Evolutionary conservation across 2,329 filamentous ascomycete genomes (phyloP), one percentile per base, ranked within the genome.

Genomic region (Fusarium neocosmosporiellum): DNA sequence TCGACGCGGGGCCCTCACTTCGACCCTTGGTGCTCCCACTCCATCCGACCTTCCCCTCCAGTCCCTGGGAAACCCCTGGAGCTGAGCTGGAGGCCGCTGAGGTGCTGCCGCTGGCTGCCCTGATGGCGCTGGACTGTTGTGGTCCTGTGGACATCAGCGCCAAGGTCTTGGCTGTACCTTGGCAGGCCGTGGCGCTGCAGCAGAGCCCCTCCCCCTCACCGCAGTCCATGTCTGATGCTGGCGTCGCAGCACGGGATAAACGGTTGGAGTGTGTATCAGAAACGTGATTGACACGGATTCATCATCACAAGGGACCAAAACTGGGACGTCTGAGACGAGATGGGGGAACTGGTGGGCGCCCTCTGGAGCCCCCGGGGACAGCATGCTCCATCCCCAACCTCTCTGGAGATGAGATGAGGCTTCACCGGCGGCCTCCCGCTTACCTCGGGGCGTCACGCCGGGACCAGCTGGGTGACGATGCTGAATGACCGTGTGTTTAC

Each of bases 171-270:
- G 46, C 46, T 50, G 16, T 27, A 3, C 62, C 71, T 59, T 73
- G 71, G 67, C 60, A 59, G 46, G 43, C 20, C 71, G 73, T 73
- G 71, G 71, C 71, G 39, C 67, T 74, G 71, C 71, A 69, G 63
- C 48, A 61, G 61, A 65, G 71, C 58, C 71, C 67, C 67, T 73
- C 60, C 71, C 70, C 67, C 67, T 73, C 71, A 73, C 71, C 70
- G 63, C 60, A 73, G 63, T 54, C 55, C 54, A 69, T 73, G 53
- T 55, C 46, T 55, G 48, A 16, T 43, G 34, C 24, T 33, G 43
- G 59, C 46, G 65, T 55, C 41, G 53, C 37, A 72, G 62, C 60
- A 41, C 43, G 27, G 59, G 41, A 61, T 10, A 22, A 34, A 24
- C 16, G 50, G 37, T n/a, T 58, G 27, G 24, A 48, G 33, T 31